Conservation (phyloP, 768 basidiomycete genomes). For the Leccinum disarticulatum region DNA sequence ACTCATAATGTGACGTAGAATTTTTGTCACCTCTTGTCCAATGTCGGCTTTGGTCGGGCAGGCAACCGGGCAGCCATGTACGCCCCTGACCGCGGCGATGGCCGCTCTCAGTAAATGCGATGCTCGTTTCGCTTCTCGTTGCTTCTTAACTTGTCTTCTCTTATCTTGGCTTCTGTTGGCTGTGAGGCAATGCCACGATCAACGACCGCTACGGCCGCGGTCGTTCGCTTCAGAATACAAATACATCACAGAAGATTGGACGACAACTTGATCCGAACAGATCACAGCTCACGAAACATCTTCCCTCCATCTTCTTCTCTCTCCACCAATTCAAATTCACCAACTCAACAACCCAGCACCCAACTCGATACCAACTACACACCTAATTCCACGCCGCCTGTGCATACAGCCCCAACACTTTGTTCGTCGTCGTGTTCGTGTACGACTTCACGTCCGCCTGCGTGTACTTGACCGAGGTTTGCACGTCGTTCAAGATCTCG, state of each 20-base stretch:
- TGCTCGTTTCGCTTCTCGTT: background rate
- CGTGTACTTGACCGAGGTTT: conserved; percentile 50
- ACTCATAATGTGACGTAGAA: background rate
- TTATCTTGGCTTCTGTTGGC: background rate
- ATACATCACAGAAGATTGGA: too few relatives aligned
- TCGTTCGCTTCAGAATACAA: too few relatives aligned
- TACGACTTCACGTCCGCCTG: conserved; percentile 54
- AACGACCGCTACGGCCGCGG: too few relatives aligned
- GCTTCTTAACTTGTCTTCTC: background rate
- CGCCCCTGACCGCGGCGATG: too few relatives aligned
- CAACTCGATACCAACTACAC: background rate
- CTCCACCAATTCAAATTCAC: too few relatives aligned
- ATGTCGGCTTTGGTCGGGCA: background rate
- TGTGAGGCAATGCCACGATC: too few relatives aligned
- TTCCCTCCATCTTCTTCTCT: background rate
- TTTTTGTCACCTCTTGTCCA: background rate
- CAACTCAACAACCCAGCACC: background rate
- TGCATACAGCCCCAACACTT: conserved; percentile 43
- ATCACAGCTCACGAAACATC: background rate
- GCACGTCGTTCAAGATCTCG: conserved; percentile 53
- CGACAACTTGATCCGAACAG: too few relatives aligned
- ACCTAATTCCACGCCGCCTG: conserved; percentile 32
- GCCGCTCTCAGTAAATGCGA: background rate
- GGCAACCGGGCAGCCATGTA: background rate
- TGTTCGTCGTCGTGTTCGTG: conserved; percentile 42